Conservation (phyloP, 306 rosid species). For the Dalbergia oliveri region DNA sequence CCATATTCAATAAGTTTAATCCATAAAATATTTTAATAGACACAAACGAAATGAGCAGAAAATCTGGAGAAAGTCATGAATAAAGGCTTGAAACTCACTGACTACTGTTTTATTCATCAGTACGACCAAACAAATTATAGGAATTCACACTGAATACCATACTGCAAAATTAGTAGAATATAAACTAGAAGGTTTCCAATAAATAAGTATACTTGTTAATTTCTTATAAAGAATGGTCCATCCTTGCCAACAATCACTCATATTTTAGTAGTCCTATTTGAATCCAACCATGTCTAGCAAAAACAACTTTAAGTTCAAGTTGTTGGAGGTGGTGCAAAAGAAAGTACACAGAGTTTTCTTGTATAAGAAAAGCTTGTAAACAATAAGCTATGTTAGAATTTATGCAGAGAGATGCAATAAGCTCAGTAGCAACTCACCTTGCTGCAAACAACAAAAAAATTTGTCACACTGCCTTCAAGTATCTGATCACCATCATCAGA, state of each 20-base stretch:
- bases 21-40: constrained; percentile 10
- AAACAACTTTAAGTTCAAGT: constrained; percentile 32
- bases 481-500: constrained; percentile 80
- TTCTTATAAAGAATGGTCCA: neutral
- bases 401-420: constrained; percentile 13
- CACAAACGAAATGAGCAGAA: neutral
- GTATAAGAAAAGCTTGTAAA: constrained; percentile 24
- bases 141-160: constrained; percentile 28
- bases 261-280: constrained; percentile 11
- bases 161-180: constrained; percentile 5
- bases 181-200: constrained; percentile 10
- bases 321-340: constrained; percentile 29
- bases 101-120: constrained; percentile 13
- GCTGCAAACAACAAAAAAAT: constrained; percentile 76
- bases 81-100: constrained; percentile 30
- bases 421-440: constrained; percentile 60
- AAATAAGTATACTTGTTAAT: constrained; percentile 7
- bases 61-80: constrained; percentile 19
- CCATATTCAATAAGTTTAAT: constrained; percentile 13
- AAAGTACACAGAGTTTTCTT: neutral
- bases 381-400: neutral
- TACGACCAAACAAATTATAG: neutral
- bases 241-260: constrained; percentile 3
- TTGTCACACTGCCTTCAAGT: constrained; percentile 89
- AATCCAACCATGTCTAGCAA: constrained; percentile 17